Conservation (phyloP, 1,284 basidiomycete genomes). For the Leccinum fallax region DNA sequence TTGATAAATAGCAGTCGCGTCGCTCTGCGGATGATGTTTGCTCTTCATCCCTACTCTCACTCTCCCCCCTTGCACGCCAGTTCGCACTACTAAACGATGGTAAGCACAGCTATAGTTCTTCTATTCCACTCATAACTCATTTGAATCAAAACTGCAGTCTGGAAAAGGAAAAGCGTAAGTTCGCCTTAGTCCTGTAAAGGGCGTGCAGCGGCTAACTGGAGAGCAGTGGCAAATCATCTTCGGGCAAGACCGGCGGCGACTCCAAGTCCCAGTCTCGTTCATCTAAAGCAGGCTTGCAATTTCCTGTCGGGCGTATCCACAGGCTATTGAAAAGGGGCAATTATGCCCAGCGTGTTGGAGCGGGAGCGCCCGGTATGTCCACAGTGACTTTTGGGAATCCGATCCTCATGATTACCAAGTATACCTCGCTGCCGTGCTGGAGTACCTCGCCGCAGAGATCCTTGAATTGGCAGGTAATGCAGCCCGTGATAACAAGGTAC, state of each 20-base stretch:
- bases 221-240: constrained; percentile 56
- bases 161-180: constrained; percentile 58
- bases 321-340: constrained; percentile 82
- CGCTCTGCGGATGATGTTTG: not conserved
- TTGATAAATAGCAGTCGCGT: constrained; percentile 37
- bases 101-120: constrained; percentile 1
- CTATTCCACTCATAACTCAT: not conserved
- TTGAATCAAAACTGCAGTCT: constrained; percentile 38
- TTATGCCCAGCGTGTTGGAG: constrained; percentile 74
- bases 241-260: constrained; percentile 55
- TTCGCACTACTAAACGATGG: constrained; percentile 23
- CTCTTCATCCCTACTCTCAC: constrained; percentile 17
- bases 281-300: constrained; percentile 77
- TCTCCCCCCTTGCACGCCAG: not conserved
- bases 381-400: not conserved
- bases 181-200: not conserved
- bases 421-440: constrained; percentile 84
- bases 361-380: constrained; percentile 69
- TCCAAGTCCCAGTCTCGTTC: constrained; percentile 66
- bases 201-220: constrained; percentile 4
- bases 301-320: constrained; percentile 89
- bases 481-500: constrained; percentile 64
- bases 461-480: constrained; percentile 89
- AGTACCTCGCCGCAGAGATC: constrained; percentile 87
- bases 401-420: constrained; percentile 45